Evolutionary conservation across 2,329 filamentous ascomycete species (phyloP).

Genomic region (Gnomoniopsis sp.): DNA sequence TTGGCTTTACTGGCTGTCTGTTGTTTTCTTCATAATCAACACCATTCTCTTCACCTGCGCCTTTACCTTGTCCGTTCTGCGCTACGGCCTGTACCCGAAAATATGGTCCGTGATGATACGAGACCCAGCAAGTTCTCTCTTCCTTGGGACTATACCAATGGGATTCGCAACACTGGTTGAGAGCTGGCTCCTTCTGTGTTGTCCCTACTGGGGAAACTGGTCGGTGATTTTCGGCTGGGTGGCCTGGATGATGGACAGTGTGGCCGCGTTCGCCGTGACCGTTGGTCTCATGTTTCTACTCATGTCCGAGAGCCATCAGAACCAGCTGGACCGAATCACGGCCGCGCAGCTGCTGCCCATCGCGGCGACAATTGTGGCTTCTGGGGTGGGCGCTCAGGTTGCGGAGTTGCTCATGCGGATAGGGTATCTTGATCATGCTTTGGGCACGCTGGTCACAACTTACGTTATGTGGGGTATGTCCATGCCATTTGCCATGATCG

Average conservation of each 20-base stretch:
- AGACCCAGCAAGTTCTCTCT: slow-evolving; percentile 60
- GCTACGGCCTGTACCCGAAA: slow-evolving; percentile 59
- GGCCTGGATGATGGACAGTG: slow-evolving; percentile 4
- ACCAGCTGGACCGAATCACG: slow-evolving; percentile 46
- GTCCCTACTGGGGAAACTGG: neutral
- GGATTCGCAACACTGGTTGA: slow-evolving; percentile 45
- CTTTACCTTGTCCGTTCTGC: slow-evolving; percentile 45
- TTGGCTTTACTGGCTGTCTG: slow-evolving; percentile 52
- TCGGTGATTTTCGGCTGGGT: slow-evolving; percentile 29
- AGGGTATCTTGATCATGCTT: slow-evolving; percentile 40
- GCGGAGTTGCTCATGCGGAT: slow-evolving; percentile 54
- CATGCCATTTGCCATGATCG: slow-evolving; percentile 53
- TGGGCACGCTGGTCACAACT: slow-evolving; percentile 60
- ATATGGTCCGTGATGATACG: slow-evolving; percentile 60
- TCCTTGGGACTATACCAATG: slow-evolving; percentile 62
- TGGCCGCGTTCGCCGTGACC: slow-evolving; percentile 1
- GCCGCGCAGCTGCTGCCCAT: slow-evolving; percentile 61
- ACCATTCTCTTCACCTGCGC: slow-evolving; percentile 50
- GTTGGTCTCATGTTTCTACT: slow-evolving; percentile 6
- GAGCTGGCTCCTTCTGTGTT: neutral
- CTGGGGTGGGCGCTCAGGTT: slow-evolving; percentile 61
- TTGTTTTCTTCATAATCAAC: slow-evolving; percentile 56
- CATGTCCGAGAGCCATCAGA: slow-evolving; percentile 9
- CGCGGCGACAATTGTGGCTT: slow-evolving; percentile 58
- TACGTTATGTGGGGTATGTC: slow-evolving; percentile 70